Base-by-base conservation (phyloP, 768 basidiomycete species). In the Butyriboletus loyo region DNA sequence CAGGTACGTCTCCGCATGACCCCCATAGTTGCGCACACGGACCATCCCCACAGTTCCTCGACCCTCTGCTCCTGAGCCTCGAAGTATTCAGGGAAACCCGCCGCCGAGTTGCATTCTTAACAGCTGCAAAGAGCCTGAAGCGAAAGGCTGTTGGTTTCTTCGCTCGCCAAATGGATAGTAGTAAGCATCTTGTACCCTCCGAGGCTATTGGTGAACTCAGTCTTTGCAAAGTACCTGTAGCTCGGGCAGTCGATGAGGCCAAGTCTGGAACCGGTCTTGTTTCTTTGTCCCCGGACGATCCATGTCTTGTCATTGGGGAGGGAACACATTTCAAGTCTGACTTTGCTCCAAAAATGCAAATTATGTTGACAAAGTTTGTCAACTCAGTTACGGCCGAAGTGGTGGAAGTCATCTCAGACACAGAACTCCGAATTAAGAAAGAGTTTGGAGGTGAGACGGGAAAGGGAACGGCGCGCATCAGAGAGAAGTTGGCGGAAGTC, bases 91-190 rank as follows among this genome's bases (percentile, higher is more conserved):
- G 86, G 59, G 92, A 97, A 72, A 86, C 87, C 3, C 78, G 81
- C 10, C 80, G 96, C 38, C 80, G 83, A 62, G 89, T 96, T 19
- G 85, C 87, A 50, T 92, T 95, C 66, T 76, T 98, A 28, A 86
- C 88, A 8, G 96, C 96, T 25, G 93, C 91, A 3, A 87, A 86
- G 68, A 95, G 92, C 66, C 82, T 96, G 89, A 69, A 89, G 52
- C 74, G 90, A 44, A 80, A 77, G 57, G 80, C 84, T 54, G 77
- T 98, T 45, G 96, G 95, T 0, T 83, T 85, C 60, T 90, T 91
- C 63, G 84, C 87, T 7, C 75, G 83, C 24, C 71, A 92, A 38
- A 90, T 98, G 86, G 84, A 87, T 42, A 89, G 88, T 65, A 98
- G 95, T 98, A 69, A 64, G 81, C 72, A 8, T 34, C 25, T 38